These are phyloP conservation scores for Plenodomus tracheiphilus DNA, from an alignment of 2,329 filamentous ascomycete species.

Conservation along the genomic window DNA sequence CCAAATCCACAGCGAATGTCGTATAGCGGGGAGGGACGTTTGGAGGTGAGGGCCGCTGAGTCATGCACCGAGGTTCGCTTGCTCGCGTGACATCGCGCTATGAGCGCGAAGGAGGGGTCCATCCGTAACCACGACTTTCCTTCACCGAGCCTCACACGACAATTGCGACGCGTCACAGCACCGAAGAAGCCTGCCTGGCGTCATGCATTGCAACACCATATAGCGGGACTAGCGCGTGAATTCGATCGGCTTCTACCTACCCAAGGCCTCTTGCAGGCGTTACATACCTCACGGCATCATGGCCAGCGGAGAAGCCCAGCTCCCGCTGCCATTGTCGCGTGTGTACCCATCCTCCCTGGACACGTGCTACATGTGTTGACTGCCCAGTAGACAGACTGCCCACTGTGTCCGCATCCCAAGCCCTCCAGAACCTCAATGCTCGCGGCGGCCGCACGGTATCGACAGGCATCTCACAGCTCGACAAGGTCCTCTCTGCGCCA, in stretches of 20 bases:
- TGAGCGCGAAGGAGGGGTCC: slow-evolving; percentile 9
- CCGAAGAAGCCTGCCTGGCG: slow-evolving; percentile 17
- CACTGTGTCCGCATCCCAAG: slow-evolving; percentile 75
- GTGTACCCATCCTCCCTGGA: slow-evolving; percentile 14
- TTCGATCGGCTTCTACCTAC: not conserved
- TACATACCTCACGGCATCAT: slow-evolving; percentile 22
- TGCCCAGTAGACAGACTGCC: slow-evolving; percentile 67
- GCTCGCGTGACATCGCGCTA: slow-evolving; percentile 26
- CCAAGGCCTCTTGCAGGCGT: slow-evolving; percentile 2
- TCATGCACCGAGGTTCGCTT: slow-evolving; percentile 24
- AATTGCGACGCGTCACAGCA: slow-evolving; percentile 9
- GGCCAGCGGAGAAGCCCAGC: slow-evolving; percentile 32
- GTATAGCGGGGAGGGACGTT: too few relatives aligned
- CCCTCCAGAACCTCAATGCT: slow-evolving; percentile 63
- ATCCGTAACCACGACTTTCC: not conserved
- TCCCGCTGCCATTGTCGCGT: slow-evolving; percentile 45
- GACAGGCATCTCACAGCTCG: slow-evolving; percentile 55
- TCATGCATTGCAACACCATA: slow-evolving; percentile 15
- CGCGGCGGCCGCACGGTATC: slow-evolving; percentile 52
- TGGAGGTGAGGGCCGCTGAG: slow-evolving; percentile 21
- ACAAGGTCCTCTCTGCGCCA: slow-evolving; percentile 45
- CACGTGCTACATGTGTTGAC: slow-evolving; percentile 16
- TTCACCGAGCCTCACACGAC: not conserved
- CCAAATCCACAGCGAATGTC: too few relatives aligned
- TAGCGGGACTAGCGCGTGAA: slow-evolving; percentile 17